phyloP scores from a whole-genome alignment of 1,139 yeast species.

The Taphrina sp. region DNA sequence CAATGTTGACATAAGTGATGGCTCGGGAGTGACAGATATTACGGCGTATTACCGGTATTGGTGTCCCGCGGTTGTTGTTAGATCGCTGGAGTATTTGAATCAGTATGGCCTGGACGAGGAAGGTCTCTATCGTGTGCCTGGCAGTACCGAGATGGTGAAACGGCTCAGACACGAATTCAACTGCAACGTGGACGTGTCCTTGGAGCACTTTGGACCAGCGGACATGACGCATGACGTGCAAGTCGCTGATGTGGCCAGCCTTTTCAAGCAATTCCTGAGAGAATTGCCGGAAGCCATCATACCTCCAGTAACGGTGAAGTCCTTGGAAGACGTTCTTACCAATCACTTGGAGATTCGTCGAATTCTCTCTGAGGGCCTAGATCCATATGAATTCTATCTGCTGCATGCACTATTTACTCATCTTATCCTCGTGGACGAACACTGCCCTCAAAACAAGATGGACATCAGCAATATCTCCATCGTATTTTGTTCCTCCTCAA shows the following conservation, averaged over 20 bases:
- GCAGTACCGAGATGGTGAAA: slow-evolving; percentile 30
- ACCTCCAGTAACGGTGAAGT: slow-evolving; percentile 60
- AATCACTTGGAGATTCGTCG: slow-evolving; percentile 43
- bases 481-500: slow-evolving; percentile 41
- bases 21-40: too few relatives aligned
- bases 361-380: slow-evolving; percentile 41
- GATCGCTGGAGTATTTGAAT: slow-evolving; percentile 33
- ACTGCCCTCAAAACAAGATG: slow-evolving; percentile 40
- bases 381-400: slow-evolving; percentile 41
- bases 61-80: slow-evolving; percentile 35
- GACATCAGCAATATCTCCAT: slow-evolving; percentile 41
- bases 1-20: not conserved
- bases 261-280: slow-evolving; percentile 68
- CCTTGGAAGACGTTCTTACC: slow-evolving; percentile 47
- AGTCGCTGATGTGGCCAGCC: slow-evolving; percentile 62
- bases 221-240: slow-evolving; percentile 3
- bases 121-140: slow-evolving; percentile 36
- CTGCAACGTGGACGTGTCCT: slow-evolving; percentile 2
- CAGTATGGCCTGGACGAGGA: slow-evolving; percentile 34
- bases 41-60: slow-evolving; percentile 21
- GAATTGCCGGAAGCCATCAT: slow-evolving; percentile 46
- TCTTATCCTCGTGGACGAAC: slow-evolving; percentile 37
- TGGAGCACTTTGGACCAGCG: not conserved
- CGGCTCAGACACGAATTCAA: slow-evolving; percentile 17
- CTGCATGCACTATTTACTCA: slow-evolving; percentile 41